Conservation (phyloP, 225 moss, liverwort and hornwort genomes). For the Pleurozium schreberi region DNA sequence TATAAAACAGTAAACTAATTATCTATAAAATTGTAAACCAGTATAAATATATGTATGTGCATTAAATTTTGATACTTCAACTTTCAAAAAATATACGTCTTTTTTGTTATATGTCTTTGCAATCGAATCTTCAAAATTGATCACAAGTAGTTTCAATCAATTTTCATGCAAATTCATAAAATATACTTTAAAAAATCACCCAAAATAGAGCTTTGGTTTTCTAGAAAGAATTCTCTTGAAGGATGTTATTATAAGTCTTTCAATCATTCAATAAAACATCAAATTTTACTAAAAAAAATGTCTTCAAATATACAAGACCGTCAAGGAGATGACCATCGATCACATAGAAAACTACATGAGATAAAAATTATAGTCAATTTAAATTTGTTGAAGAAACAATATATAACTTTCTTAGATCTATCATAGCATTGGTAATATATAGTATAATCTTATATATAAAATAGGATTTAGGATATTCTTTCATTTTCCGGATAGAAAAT, state of each 20-base stretch:
- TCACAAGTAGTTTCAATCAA: not conserved
- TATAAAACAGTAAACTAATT: not conserved
- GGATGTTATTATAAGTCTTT: not conserved
- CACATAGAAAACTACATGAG: no score
- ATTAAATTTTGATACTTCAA: not conserved
- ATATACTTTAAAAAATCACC: not conserved
- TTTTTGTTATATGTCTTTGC: not conserved
- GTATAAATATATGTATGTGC: not conserved
- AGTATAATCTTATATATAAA: no score
- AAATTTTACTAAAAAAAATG: not conserved
- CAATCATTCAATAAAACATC: not conserved
- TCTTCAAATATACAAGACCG: not conserved
- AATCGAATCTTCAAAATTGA: not conserved
- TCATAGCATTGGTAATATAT: no score
- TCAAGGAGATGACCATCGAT: no score
- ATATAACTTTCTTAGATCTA: no score
- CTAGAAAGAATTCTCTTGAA: not conserved
- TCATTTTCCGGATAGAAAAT: no score
- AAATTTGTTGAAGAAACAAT: no score
- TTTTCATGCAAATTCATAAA: not conserved
- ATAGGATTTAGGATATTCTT: no score
- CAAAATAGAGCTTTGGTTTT: not conserved
- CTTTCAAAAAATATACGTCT: not conserved
- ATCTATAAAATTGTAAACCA: not conserved
- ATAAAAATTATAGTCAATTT: no score